Evolutionary conservation across 2,329 filamentous ascomycete genomes (phyloP), one percentile per base, ranked within the genome.

Genomic region (Coleophoma cylindrospora): DNA sequence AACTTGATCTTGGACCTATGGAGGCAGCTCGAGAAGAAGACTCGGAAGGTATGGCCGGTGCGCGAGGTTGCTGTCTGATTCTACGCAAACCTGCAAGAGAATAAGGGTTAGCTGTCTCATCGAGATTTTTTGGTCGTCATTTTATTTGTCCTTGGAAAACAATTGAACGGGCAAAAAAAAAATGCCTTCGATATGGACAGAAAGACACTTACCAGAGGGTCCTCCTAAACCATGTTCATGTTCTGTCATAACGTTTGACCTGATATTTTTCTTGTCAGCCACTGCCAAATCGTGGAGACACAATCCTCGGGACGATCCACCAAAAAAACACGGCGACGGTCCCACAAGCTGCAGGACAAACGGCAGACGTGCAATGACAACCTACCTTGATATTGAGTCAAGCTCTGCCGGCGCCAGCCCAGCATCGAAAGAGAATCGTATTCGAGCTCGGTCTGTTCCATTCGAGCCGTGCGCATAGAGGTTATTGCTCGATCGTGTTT

Each of bases 51-150:
- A 86, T 76, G 47, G 79, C 75, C 66, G 85, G 78, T 50, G 81
- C 74, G 37, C 82, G 79, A 53, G 87, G 86, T 63, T 91, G 86
- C 69, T 96, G 92, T 67, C 94, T 88, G 68, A 99, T 99, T 63
- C 94, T 87, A 66, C 91, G 87, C 64, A 99, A 79, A 58, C 94
- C 91, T 50, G 90, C 95, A 41, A 86, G 79, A 27, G 27, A 27
- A 27, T 27, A 6, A 10, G 9, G 27, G 27, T 27, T 27, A 27
- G 27, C 7, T 27, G 6, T 10, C 7, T 27, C 9, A 27, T 27
- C 9, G 7, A 27, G 27, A 27, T 8, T 27, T 27, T 27, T 27
- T 27, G 27, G 27, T 27, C 27, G 27, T 7, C 9, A 10, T 27
- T 27, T 27, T 5, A 8, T 27, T 27, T 27, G 2, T 10, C 27